Conservation (phyloP, 1,284 basidiomycete species). For the Apiotrichum siamense region DNA sequence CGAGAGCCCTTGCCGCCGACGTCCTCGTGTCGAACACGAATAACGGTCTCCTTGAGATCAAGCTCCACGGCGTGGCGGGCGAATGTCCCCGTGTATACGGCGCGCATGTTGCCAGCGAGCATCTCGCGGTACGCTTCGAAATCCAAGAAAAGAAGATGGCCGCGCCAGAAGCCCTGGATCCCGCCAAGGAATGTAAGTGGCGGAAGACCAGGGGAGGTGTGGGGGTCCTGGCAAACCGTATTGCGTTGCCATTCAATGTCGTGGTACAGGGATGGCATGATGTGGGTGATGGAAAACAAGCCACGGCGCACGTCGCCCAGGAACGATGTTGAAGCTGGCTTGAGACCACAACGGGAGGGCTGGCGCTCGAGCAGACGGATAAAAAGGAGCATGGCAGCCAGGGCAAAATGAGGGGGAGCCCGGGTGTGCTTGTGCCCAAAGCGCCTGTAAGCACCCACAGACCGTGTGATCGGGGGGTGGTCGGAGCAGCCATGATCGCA, state of each 20-base stretch:
- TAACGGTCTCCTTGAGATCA: constrained; percentile 40
- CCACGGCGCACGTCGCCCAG: constrained; percentile 14
- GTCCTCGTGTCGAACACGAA: constrained; percentile 38
- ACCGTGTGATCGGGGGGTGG: constrained; percentile 18
- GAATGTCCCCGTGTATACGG: constrained; percentile 45
- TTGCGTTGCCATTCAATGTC: constrained; percentile 48
- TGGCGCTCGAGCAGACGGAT: constrained; percentile 37
- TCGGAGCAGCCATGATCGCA: constrained; percentile 24
- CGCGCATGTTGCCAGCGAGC: constrained; percentile 47
- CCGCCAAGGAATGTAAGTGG: constrained; percentile 45
- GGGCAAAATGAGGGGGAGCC: constrained; percentile 33
- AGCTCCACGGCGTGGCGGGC: constrained; percentile 41
- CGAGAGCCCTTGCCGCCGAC: constrained; percentile 40
- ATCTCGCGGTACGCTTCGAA: constrained; percentile 52
- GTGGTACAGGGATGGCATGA: constrained; percentile 37
- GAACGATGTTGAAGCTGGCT: constrained; percentile 22
- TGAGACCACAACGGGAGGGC: constrained; percentile 28
- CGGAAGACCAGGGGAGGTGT: constrained; percentile 46
- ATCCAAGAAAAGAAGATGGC: constrained; percentile 53
- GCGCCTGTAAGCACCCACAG: constrained; percentile 35
- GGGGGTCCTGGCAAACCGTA: constrained; percentile 47
- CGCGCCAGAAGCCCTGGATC: constrained; percentile 51
- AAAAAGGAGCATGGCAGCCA: constrained; percentile 33
- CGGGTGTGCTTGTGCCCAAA: constrained; percentile 41
- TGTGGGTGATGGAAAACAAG: constrained; percentile 27